Percentiles rank a stretch among this genome's conserved stretches.
Evolutionary conservation across 345 rosid genomes (phyloP).

Genomic region (Geranium rotundifolium): DNA sequence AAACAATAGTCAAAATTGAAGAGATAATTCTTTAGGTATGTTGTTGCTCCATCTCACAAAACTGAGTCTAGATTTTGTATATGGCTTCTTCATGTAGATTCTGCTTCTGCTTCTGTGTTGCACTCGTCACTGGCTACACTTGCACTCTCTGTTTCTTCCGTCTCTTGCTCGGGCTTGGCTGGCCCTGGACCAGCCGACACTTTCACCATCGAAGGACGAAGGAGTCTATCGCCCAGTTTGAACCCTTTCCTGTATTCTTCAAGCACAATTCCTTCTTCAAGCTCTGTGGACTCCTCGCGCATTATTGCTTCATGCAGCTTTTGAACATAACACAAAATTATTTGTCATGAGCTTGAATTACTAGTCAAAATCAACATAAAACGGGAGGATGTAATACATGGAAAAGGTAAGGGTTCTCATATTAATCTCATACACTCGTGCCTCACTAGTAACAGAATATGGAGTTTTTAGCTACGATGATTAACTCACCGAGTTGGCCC

Average conservation of each 20-base stretch:
- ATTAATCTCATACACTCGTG: too few relatives aligned
- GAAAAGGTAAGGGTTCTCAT: background rate
- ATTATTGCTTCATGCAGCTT: slow-evolving; percentile 95
- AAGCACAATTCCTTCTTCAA: slow-evolving; percentile 73
- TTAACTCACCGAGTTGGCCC: slow-evolving; percentile 55
- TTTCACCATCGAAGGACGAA: slow-evolving; percentile 95
- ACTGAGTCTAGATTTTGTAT: slow-evolving; percentile 16
- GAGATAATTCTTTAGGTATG: too few relatives aligned
- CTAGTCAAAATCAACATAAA: too few relatives aligned
- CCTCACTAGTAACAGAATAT: too few relatives aligned
- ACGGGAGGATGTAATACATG: background rate
- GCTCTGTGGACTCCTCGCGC: slow-evolving; percentile 70
- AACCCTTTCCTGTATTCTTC: slow-evolving; percentile 84
- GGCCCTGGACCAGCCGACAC: slow-evolving; percentile 97
- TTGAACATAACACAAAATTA: slow-evolving; percentile 6
- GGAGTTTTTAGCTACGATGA: slow-evolving; percentile 2
- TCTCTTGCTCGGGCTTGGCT: slow-evolving; percentile 31
- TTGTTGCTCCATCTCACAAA: slow-evolving; percentile 33
- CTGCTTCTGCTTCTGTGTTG: slow-evolving; percentile 24
- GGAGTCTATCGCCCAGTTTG: slow-evolving; percentile 67
- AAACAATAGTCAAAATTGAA: too few relatives aligned
- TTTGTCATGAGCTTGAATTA: slow-evolving; percentile 7
- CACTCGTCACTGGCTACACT: slow-evolving; percentile 17
- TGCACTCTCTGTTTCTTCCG: slow-evolving; percentile 15
- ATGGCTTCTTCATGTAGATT: slow-evolving; percentile 23